These are phyloP conservation scores for Coffea canephora DNA, from an alignment of 257 asterid genomes.

Conservation along the genomic window DNA sequence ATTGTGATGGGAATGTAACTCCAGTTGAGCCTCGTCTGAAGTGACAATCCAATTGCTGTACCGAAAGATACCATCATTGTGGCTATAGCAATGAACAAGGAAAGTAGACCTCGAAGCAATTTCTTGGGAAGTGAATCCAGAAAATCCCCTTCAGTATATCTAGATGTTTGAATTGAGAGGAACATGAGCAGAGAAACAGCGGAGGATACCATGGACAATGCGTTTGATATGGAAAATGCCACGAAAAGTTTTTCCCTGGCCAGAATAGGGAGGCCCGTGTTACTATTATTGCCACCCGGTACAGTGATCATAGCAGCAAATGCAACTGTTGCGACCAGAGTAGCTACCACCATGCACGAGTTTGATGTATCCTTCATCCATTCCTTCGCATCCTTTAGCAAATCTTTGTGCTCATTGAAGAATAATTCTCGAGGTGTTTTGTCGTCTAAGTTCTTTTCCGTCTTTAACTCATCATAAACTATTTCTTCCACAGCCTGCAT, in stretches of 20 bases:
- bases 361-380: slow-evolving; percentile 19
- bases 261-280: not conserved
- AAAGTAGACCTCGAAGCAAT: not conserved
- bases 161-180: not conserved
- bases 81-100: slow-evolving; percentile 1
- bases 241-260: not conserved
- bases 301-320: slow-evolving; percentile 10
- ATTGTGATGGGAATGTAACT: not conserved
- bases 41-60: not conserved
- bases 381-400: not conserved
- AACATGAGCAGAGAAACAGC: slow-evolving; percentile 13
- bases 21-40: not conserved
- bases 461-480: not conserved
- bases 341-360: slow-evolving; percentile 11
- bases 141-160: slow-evolving; percentile 6
- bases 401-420: not conserved
- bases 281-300: not conserved
- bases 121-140: not conserved
- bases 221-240: not conserved
- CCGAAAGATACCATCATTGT: slow-evolving; percentile 11
- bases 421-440: slow-evolving; percentile 5
- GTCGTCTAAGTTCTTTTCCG: not conserved
- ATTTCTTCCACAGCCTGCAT: slow-evolving; percentile 14
- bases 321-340: not conserved
- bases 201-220: slow-evolving; percentile 9